Evolutionary conservation across 2,329 filamentous ascomycete genomes (phyloP).

Genomic region (Ophiostoma himal-ulmi): DNA sequence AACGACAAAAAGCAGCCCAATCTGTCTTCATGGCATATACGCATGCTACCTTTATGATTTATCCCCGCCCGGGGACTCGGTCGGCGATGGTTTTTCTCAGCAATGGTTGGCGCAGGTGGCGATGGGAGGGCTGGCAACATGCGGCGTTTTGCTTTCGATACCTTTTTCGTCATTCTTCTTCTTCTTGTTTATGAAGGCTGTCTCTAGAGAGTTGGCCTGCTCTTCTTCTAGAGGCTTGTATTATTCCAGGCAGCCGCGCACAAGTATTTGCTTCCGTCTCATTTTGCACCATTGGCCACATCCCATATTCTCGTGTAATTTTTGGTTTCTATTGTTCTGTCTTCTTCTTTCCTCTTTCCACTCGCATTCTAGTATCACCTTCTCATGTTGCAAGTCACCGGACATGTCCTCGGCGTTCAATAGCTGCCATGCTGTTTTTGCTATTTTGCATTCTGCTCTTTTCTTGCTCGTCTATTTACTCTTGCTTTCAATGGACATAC

Average conservation of each 20-base stretch:
- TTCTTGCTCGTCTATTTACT: not conserved
- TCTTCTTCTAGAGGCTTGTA: not conserved
- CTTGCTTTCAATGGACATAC: not conserved
- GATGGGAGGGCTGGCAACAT: not conserved
- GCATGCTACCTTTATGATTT: conserved; percentile 13
- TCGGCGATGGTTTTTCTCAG: conserved; percentile 1
- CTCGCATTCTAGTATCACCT: not conserved
- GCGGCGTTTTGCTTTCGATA: conserved; percentile 11
- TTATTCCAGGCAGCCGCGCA: not conserved
- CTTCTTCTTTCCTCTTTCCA: not conserved
- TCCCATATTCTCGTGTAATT: not conserved
- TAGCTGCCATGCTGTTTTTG: not conserved
- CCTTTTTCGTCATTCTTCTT: not conserved
- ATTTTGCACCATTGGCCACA: too few species aligned
- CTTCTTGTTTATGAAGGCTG: conserved; percentile 15
- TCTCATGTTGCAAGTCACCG: not conserved
- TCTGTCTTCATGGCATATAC: not conserved
- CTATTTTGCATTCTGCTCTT: not conserved
- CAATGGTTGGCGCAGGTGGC: conserved; percentile 8
- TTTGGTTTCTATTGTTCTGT: not conserved
- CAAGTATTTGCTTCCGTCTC: too few species aligned
- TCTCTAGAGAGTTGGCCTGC: not conserved
- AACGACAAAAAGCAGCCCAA: not conserved
- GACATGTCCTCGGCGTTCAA: not conserved
- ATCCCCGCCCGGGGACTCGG: not conserved